These are phyloP conservation scores for Arthrobotrys musiformis DNA, from an alignment of 2,329 filamentous ascomycete genomes.

Conservation along the genomic window DNA sequence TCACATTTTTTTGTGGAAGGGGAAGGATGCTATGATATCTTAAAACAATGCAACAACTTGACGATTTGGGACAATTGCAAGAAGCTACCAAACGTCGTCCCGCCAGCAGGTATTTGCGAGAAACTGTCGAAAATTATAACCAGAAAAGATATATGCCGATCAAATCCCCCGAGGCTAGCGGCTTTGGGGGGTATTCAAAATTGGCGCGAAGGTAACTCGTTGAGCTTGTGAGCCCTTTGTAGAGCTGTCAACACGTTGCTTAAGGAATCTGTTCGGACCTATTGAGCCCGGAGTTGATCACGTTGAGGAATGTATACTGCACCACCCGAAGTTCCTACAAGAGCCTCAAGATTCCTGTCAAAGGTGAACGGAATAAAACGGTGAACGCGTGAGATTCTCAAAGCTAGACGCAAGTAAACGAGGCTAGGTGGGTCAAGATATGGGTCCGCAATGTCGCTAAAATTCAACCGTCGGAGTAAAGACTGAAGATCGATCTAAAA, in stretches of 20 bases:
- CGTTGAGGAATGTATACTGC: conserved; percentile 43
- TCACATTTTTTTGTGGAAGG: conserved; percentile 39
- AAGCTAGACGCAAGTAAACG: conserved; percentile 32
- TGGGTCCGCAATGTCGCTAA: not conserved
- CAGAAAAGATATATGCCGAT: conserved; percentile 5
- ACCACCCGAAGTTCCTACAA: conserved; percentile 8
- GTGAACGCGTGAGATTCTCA: not conserved
- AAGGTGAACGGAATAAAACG: not conserved
- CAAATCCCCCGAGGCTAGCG: not conserved
- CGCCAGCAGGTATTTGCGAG: conserved; percentile 20
- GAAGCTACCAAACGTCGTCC: conserved; percentile 17
- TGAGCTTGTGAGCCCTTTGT: not conserved
- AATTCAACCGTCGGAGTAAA: not conserved
- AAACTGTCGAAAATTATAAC: conserved; percentile 27
- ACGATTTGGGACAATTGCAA: conserved; percentile 8
- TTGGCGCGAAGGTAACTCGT: conserved; percentile 24
- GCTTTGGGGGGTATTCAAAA: conserved; percentile 40
- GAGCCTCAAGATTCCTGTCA: conserved; percentile 28
- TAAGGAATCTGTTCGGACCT: conserved; percentile 2
- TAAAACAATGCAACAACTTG: conserved; percentile 18
- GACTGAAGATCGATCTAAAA: not conserved
- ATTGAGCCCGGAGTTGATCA: conserved; percentile 13
- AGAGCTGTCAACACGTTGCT: not conserved
- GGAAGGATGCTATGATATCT: conserved; percentile 28
- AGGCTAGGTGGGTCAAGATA: conserved; percentile 42